Evolutionary conservation across 441 rosid genomes (phyloP).

Genomic region (Euphorbia celastroides): DNA sequence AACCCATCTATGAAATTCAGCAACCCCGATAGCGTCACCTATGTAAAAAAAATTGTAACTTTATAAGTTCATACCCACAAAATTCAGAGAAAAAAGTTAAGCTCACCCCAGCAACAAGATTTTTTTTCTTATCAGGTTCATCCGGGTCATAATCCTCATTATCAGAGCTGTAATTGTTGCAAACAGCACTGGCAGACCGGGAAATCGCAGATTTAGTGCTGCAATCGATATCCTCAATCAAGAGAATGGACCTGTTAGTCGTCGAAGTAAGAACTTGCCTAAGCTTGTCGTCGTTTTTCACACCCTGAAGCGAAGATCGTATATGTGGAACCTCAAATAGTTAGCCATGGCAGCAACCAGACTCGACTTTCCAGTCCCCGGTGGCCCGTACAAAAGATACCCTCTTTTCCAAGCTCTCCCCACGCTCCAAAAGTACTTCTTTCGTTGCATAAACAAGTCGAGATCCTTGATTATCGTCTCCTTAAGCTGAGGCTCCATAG

Average conservation of each 20-base stretch:
- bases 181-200: neutral
- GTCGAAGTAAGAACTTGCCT: conserved; percentile 41
- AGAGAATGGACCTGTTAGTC: conserved; percentile 35
- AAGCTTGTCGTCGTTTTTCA: conserved; percentile 35
- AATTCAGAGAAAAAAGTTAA: too few species aligned
- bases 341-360: conserved; percentile 56
- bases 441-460: conserved; percentile 35
- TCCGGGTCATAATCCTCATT: neutral
- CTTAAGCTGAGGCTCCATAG: conserved; percentile 35
- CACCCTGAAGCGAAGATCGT: conserved; percentile 47
- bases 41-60: too few species aligned
- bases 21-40: conserved; percentile 46
- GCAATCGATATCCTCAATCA: conserved; percentile 36
- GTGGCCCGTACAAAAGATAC: too few species aligned
- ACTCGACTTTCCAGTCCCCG: conserved; percentile 50
- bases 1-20: too few species aligned
- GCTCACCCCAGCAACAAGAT: conserved; percentile 26
- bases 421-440: conserved; percentile 39
- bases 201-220: conserved; percentile 14
- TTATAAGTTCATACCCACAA: too few species aligned
- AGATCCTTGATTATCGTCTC: conserved; percentile 32
- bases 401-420: conserved; percentile 61
- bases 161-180: neutral
- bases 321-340: conserved; percentile 40
- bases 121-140: neutral